phyloP scores from a whole-genome alignment of 495 filamentous ascomycete species.

The Tuber melanosporum region DNA sequence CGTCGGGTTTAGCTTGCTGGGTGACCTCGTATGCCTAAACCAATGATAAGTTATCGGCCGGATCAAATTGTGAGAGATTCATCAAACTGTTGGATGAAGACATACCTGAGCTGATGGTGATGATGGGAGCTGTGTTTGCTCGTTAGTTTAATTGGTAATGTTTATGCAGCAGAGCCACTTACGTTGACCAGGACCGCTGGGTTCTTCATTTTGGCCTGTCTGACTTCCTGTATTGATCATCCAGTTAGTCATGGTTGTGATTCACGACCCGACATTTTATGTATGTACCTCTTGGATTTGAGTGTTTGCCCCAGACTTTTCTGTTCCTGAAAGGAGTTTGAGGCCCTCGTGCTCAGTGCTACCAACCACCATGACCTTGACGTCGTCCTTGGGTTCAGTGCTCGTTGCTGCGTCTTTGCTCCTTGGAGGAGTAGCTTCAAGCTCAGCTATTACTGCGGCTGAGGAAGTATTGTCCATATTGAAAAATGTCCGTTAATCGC shows the following conservation, averaged over 20 bases:
- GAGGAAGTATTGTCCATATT: background rate
- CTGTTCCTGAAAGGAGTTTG: constrained; percentile 9
- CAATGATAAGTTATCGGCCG: background rate
- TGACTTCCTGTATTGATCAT: constrained; percentile 4
- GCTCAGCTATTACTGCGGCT: constrained; percentile 21
- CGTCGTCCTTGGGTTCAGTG: constrained; percentile 15
- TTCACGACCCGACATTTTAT: background rate
- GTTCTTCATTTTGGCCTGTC: constrained; percentile 22
- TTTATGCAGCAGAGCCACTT: background rate
- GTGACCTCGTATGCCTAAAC: constrained; percentile 25
- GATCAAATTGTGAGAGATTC: background rate
- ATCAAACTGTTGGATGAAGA: background rate
- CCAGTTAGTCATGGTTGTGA: background rate
- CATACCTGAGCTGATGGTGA: constrained; percentile 27
- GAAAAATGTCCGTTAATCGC: constrained; percentile 2
- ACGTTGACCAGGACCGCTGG: constrained; percentile 27
- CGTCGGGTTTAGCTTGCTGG: constrained; percentile 11
- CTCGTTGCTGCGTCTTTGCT: background rate
- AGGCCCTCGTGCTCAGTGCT: constrained; percentile 7
- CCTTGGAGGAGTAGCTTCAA: constrained; percentile 17
- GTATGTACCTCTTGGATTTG: constrained; percentile 15
- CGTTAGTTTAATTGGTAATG: constrained; percentile 3
- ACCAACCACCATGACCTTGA: constrained; percentile 8
- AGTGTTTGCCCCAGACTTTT: background rate
- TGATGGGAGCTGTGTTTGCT: constrained; percentile 17